Conservation (phyloP, 208 protist species). For the Histomonas meleagridis region DNA sequence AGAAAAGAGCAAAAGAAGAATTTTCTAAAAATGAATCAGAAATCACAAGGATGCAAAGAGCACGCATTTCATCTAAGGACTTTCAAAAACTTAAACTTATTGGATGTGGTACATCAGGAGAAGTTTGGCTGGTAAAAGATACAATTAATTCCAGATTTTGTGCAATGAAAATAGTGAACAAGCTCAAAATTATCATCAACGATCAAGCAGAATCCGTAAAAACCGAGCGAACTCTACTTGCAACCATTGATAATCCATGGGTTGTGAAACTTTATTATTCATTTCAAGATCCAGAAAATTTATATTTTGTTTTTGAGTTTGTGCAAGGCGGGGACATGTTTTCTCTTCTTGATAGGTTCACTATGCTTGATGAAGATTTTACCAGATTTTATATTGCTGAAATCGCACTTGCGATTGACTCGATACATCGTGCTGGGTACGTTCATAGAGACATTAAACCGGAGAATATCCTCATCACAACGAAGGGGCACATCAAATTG, state of each 20-base stretch:
- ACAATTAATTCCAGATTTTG: neutral
- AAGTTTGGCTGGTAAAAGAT: constrained; percentile 27
- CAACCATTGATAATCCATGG: constrained; percentile 47
- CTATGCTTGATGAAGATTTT: constrained; percentile 53
- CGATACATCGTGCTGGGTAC: constrained; percentile 54
- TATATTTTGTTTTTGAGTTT: constrained; percentile 66
- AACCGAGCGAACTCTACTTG: constrained; percentile 52
- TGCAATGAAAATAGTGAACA: neutral
- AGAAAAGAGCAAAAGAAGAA: neutral
- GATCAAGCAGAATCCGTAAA: constrained; percentile 46
- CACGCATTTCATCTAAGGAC: neutral
- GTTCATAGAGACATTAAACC: constrained; percentile 45
- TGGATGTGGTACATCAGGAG: neutral
- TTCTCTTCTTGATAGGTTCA: constrained; percentile 53
- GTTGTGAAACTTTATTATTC: constrained; percentile 57
- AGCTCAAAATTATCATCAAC: neutral
- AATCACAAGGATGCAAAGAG: neutral
- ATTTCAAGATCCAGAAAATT: constrained; percentile 58
- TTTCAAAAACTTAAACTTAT: neutral
- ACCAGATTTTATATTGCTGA: constrained; percentile 60
- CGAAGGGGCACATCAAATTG: neutral
- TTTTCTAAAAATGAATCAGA: neutral
- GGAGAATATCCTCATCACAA: neutral
- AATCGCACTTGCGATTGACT: constrained; percentile 55
- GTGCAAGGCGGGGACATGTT: constrained; percentile 62